phyloP scores from a whole-genome alignment of 495 filamentous ascomycete genomes.

The Xylaria castorea region DNA sequence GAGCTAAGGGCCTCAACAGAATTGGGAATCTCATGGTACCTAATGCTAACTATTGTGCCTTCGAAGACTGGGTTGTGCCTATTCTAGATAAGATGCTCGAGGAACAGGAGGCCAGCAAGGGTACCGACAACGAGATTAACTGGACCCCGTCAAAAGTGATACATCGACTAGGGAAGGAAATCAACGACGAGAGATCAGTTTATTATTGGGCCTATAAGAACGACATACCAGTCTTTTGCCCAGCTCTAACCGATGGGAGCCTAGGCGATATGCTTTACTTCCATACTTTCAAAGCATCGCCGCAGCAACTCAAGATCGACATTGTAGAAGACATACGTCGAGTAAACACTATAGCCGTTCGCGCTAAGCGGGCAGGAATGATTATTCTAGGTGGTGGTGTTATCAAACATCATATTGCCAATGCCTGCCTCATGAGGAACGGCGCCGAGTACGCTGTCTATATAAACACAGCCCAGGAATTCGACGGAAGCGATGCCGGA shows the following conservation, averaged over 20 bases:
- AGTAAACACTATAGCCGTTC: conserved; percentile 87
- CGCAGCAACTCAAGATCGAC: conserved; percentile 78
- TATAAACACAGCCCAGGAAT: conserved; percentile 95
- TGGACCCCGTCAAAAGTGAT: conserved; percentile 95
- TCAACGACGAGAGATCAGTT: conserved; percentile 86
- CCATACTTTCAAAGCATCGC: conserved; percentile 87
- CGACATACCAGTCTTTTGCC: conserved; percentile 94
- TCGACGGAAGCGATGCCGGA: conserved; percentile 96
- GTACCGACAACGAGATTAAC: conserved; percentile 72
- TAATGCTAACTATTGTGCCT: conserved; percentile 94
- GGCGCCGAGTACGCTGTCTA: conserved; percentile 96
- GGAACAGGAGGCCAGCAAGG: conserved; percentile 81
- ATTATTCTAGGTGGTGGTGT: conserved; percentile 93
- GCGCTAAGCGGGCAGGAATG: conserved; percentile 85
- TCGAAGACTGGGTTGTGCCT: conserved; percentile 96
- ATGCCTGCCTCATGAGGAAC: conserved; percentile 95
- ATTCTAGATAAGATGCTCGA: conserved; percentile 89
- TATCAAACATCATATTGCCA: conserved; percentile 97
- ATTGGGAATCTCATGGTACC: conserved; percentile 98
- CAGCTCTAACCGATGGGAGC: conserved; percentile 91
- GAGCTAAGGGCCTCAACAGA: conserved; percentile 85
- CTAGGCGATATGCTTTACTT: conserved; percentile 98
- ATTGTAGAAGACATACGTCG: conserved; percentile 88
- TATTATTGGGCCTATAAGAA: conserved; percentile 96
- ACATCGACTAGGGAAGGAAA: conserved; percentile 84